Percentiles rank a stretch among this genome's conserved stretches.
Conservation (phyloP, 805 yeast genomes). For the Spathaspora passalidarum region DNA sequence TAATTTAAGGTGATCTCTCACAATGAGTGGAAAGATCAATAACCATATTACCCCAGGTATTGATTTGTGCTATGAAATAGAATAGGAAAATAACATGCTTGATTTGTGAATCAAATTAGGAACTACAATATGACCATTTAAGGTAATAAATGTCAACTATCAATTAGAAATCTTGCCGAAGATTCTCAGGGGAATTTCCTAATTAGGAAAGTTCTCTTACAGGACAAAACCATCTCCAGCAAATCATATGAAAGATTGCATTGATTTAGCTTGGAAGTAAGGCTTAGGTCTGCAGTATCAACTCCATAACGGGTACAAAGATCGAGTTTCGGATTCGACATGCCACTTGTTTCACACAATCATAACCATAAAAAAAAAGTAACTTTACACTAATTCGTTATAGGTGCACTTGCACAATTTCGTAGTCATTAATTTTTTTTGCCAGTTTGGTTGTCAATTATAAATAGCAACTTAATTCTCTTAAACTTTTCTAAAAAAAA, state of each 20-base stretch:
- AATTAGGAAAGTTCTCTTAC: constrained; percentile 1
- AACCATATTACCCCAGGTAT: not conserved
- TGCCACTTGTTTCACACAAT: no score
- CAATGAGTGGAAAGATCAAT: no score
- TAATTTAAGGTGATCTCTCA: no score
- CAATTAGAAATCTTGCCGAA: not conserved
- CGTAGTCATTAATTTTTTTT: not conserved
- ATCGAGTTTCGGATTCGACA: not conserved
- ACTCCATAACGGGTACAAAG: no score
- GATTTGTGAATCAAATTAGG: not conserved
- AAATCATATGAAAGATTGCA: not conserved
- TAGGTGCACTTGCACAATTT: no score
- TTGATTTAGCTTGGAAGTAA: no score
- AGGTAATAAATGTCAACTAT: not conserved
- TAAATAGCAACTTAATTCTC: not conserved
- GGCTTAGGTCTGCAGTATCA: no score
- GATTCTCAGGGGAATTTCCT: not conserved
- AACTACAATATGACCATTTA: not conserved
- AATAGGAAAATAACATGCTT: not conserved
- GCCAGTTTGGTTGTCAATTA: not conserved
- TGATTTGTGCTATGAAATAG: not conserved
- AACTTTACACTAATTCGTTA: not conserved
- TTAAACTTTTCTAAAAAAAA: no score
- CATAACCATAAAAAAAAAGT: not conserved
- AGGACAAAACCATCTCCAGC: not conserved